A percentile compares a stretch with the other conserved stretches of the same genome.
Evolutionary conservation across 75 land plant species (phyloP).

Genomic region (Selaginella moellendorffii): DNA sequence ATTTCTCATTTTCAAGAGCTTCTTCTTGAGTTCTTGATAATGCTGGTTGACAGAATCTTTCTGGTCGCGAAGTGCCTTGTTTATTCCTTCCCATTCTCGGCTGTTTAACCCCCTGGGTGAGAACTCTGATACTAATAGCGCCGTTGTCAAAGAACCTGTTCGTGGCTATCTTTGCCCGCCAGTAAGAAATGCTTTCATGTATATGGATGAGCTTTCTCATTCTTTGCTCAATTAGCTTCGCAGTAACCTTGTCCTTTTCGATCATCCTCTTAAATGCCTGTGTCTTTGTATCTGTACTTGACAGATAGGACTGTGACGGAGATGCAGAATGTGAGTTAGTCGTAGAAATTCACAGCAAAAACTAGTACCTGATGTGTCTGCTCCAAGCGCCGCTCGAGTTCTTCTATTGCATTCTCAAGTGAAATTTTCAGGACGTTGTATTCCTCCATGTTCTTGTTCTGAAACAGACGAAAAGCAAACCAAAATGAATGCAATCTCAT

Average conservation of each 20-base stretch:
- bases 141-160: conserved; percentile 16
- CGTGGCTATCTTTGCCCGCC: conserved; percentile 26
- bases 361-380: conserved; percentile 25
- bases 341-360: neutral
- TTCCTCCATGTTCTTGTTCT: conserved; percentile 32
- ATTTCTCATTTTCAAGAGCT: conserved; percentile 10
- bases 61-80: conserved; percentile 20
- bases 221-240: conserved; percentile 25
- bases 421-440: conserved; percentile 26
- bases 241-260: conserved; percentile 25
- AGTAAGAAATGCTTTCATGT: conserved; percentile 27
- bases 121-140: no score
- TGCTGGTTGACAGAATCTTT: conserved; percentile 23
- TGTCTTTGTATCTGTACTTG: conserved; percentile 24
- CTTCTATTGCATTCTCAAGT: conserved; percentile 21
- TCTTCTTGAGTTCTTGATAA: conserved; percentile 20
- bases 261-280: conserved; percentile 22
- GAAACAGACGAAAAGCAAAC: conserved; percentile 1
- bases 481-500: no score
- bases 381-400: conserved; percentile 24
- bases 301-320: conserved; percentile 23
- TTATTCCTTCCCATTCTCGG: conserved; percentile 22
- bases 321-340: no score
- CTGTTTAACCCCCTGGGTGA: no score
- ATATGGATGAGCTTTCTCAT: conserved; percentile 29